These are phyloP conservation scores for Pelagomonas calceolata DNA, from an alignment of 108 stramenopile genomes.

Conservation along the genomic window DNA sequence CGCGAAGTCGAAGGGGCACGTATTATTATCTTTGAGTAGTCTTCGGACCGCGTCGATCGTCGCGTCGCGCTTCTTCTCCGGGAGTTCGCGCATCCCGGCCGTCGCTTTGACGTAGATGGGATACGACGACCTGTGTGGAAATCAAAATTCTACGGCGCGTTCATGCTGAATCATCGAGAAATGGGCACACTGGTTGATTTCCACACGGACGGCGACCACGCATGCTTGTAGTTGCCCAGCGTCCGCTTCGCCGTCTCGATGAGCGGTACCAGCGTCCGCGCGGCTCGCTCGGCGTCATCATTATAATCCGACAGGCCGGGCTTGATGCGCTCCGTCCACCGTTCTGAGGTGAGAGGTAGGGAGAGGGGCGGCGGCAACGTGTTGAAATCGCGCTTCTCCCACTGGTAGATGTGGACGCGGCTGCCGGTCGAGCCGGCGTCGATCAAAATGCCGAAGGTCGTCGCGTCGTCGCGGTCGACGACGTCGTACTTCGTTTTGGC, in stretches of 20 bases:
- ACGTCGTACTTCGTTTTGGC: no score
- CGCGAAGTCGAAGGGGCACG: slow-evolving; percentile 60
- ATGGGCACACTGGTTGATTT: no score
- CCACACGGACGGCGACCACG: no score
- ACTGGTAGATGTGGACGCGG: slow-evolving; percentile 80
- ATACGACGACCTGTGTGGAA: no score
- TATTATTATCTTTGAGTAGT: slow-evolving; percentile 45
- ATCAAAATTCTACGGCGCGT: no score
- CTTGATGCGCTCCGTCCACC: slow-evolving; percentile 69
- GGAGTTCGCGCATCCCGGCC: slow-evolving; percentile 61
- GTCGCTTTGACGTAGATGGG: slow-evolving; percentile 85
- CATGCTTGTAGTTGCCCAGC: slow-evolving; percentile 50
- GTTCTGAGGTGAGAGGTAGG: slow-evolving; percentile 55
- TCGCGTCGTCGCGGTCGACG: not conserved
- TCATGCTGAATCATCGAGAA: no score
- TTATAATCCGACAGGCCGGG: slow-evolving; percentile 64
- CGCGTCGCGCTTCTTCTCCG: slow-evolving; percentile 7
- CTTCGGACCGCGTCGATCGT: slow-evolving; percentile 31
- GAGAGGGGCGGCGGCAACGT: slow-evolving; percentile 24
- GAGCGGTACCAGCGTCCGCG: slow-evolving; percentile 59
- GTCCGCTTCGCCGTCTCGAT: slow-evolving; percentile 67
- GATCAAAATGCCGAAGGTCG: slow-evolving; percentile 45
- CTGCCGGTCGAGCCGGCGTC: slow-evolving; percentile 81
- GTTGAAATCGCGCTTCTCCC: slow-evolving; percentile 21
- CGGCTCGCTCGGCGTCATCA: slow-evolving; percentile 41